A percentile compares a stretch with the other conserved stretches of the same genome.
Evolutionary conservation across 805 yeast species (phyloP).

Genomic region (Suhomyces sp.): DNA sequence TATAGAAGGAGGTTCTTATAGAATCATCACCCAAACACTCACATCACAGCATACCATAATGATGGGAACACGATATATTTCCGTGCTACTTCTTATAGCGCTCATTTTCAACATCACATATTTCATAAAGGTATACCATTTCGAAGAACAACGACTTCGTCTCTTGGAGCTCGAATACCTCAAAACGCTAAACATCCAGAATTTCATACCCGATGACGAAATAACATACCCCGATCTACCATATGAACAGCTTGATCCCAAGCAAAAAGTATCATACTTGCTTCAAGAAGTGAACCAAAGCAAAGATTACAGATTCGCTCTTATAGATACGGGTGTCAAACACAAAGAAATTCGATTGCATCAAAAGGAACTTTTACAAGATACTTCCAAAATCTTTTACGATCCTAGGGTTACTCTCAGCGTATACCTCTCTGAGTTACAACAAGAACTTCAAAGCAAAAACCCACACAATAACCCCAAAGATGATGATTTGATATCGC

Average conservation of each 20-base stretch:
- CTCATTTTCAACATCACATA: constrained; percentile 21
- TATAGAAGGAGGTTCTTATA: no score
- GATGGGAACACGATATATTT: neutral
- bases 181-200: constrained; percentile 7
- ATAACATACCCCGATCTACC: constrained; percentile 12
- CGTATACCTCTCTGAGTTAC: constrained; percentile 14
- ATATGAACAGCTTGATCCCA: constrained; percentile 16
- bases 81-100: constrained; percentile 11
- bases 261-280: constrained; percentile 12
- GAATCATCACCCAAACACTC: no score
- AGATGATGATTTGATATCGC: constrained; percentile 7
- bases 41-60: neutral
- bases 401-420: constrained; percentile 23
- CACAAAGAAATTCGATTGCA: no score
- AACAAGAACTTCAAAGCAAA: constrained; percentile 1
- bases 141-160: constrained; percentile 17
- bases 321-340: constrained; percentile 13
- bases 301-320: constrained; percentile 16
- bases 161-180: constrained; percentile 15
- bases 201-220: constrained; percentile 22
- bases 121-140: constrained; percentile 18
- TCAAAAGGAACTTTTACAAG: no score
- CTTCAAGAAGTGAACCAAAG: constrained; percentile 4
- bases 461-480: constrained; percentile 13
- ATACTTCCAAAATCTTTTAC: constrained; percentile 4